A percentile compares a stretch with the other conserved stretches of the same genome.
phyloP scores from a whole-genome alignment of 2,329 filamentous ascomycete species.

The Aspergillus glaucus region DNA sequence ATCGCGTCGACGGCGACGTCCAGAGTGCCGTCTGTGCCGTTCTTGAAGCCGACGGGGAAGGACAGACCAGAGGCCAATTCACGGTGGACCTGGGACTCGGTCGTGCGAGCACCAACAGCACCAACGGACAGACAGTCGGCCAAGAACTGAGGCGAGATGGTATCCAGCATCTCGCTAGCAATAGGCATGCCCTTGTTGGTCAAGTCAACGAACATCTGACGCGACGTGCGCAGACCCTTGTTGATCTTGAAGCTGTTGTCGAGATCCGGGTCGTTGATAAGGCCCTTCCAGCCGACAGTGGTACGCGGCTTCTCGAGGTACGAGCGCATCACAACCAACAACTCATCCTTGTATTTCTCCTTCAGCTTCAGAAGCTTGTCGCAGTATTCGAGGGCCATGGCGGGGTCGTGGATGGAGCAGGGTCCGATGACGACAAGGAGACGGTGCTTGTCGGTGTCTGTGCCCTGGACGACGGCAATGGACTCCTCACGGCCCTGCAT shows the following conservation, averaged over 20 bases:
- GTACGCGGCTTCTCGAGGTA: slow-evolving; percentile 98
- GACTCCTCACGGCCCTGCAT: slow-evolving; percentile 55
- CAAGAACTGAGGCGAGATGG: slow-evolving; percentile 94
- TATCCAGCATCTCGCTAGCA: slow-evolving; percentile 96
- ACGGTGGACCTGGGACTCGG: slow-evolving; percentile 90
- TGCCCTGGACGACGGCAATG: slow-evolving; percentile 56
- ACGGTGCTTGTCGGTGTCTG: slow-evolving; percentile 48
- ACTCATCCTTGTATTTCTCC: slow-evolving; percentile 80
- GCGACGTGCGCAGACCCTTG: slow-evolving; percentile 80
- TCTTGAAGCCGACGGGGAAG: slow-evolving; percentile 99
- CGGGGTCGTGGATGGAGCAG: slow-evolving; percentile 94
- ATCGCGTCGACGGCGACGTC: slow-evolving; percentile 92
- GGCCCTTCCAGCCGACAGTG: slow-evolving; percentile 96
- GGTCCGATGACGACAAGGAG: slow-evolving; percentile 81
- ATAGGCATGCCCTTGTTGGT: slow-evolving; percentile 91
- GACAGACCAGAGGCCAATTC: slow-evolving; percentile 89
- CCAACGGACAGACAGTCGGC: slow-evolving; percentile 87
- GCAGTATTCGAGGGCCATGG: slow-evolving; percentile 88
- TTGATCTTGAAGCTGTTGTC: slow-evolving; percentile 99
- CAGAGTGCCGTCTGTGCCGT: slow-evolving; percentile 88
- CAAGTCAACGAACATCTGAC: slow-evolving; percentile 88
- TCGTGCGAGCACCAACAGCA: slow-evolving; percentile 91
- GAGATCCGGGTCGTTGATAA: slow-evolving; percentile 98
- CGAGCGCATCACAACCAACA: slow-evolving; percentile 93
- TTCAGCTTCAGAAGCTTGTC: slow-evolving; percentile 72